Base-by-base conservation (phyloP, 768 basidiomycete species). In the Hysterangium stoloniferum region DNA sequence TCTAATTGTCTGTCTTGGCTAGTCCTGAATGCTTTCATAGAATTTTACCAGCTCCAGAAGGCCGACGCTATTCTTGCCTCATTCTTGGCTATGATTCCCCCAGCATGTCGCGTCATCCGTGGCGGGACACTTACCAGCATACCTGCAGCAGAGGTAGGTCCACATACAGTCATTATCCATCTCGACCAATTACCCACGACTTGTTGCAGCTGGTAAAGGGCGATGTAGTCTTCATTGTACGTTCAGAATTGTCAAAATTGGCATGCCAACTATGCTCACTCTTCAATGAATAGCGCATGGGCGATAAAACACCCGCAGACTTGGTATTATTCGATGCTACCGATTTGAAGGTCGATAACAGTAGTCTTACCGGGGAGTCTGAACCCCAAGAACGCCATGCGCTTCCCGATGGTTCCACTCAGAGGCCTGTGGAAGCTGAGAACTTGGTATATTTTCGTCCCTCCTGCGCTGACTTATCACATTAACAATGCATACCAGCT, bases 71-170 rank as follows among this genome's bases (percentile, higher is more conserved):
- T 84, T 56, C 69, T 84, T 4, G 81, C 81, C 4, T 80, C 79
- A 2, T 84, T 84, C 67, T 68, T 84, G 29, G 82, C 82, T 8
- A 79, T 84, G 79, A 84, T 84, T 44, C 82, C 82, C 13, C 82
- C 82, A 0, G 71, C 78, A 6, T 83, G 79, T 58, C 79, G 73
- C 35, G 80, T 79, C 24, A 66, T 84, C 45, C 76, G 82, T 36
- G 77, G 78, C 52, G 75, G 76, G 0, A 68, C 72, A 2, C 73
- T 84, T 48, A 59, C 64, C 27, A 72, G 73, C 4, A 72, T 82
- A 42, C 76, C 80, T 33, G 82, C 81, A 6, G 73, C 78, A 4
- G 73, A 76, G 20, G 49, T 51, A 27, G 15, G 35, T 9, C 19
- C 13, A 22, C 19, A 6, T 8, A 25, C 19, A 6, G 27, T 31